phyloP scores from a whole-genome alignment of 2,329 filamentous ascomycete species.

The Exophiala sp. region DNA sequence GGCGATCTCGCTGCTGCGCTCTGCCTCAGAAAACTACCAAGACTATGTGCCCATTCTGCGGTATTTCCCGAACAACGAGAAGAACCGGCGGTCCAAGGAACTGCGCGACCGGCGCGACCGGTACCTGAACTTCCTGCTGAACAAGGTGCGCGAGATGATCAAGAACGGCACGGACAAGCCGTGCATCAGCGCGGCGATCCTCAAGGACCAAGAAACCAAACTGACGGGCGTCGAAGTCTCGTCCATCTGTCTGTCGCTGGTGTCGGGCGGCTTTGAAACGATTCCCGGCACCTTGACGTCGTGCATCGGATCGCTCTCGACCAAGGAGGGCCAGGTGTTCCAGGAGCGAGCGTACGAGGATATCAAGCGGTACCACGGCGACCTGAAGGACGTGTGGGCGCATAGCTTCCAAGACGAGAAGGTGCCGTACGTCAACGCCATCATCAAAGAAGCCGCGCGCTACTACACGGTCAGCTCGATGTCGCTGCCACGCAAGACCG shows the following conservation, averaged over 20 bases:
- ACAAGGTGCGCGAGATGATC: constrained; percentile 52
- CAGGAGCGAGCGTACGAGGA: constrained; percentile 61
- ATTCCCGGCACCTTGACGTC: constrained; percentile 68
- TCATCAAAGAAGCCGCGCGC: constrained; percentile 67
- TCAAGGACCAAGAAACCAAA: constrained; percentile 60
- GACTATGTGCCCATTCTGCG: constrained; percentile 70
- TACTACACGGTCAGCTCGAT: constrained; percentile 72
- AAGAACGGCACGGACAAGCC: constrained; percentile 55
- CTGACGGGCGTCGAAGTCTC: constrained; percentile 63
- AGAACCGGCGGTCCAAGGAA: constrained; percentile 50
- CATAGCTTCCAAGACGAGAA: constrained; percentile 63
- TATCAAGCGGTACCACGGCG: constrained; percentile 60
- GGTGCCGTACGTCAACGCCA: constrained; percentile 63
- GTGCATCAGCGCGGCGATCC: constrained; percentile 59
- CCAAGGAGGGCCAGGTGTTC: constrained; percentile 56
- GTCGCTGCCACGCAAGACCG: constrained; percentile 61
- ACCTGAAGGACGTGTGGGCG: constrained; percentile 59
- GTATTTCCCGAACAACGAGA: constrained; percentile 49
- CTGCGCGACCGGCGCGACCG: constrained; percentile 59
- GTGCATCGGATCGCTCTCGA: constrained; percentile 63
- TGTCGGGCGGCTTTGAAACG: constrained; percentile 70
- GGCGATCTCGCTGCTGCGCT: constrained; percentile 64
- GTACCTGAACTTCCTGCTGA: constrained; percentile 54
- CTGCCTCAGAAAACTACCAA: constrained; percentile 73
- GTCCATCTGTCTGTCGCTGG: constrained; percentile 69